Conservation (phyloP, 345 rosid genomes). For the Salix viminalis region DNA sequence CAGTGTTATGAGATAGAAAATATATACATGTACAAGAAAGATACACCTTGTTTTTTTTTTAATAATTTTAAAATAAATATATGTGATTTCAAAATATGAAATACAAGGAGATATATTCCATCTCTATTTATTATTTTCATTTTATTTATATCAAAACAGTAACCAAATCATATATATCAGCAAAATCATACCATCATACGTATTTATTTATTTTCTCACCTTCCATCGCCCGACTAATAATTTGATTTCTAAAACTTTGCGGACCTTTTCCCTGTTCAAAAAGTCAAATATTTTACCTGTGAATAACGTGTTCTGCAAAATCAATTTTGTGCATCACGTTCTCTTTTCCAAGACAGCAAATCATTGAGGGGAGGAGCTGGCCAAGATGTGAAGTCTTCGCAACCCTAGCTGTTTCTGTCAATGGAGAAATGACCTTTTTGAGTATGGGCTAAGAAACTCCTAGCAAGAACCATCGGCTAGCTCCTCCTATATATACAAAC, state of each 20-base stretch:
- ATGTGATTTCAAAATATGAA: too few species aligned
- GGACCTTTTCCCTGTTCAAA: not conserved
- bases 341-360: not conserved
- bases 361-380: not conserved
- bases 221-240: not conserved
- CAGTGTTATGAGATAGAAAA: too few species aligned
- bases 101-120: too few species aligned
- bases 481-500: slow-evolving; percentile 8
- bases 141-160: too few species aligned
- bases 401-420: not conserved
- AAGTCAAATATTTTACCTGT: not conserved
- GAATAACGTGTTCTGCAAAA: not conserved
- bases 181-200: not conserved
- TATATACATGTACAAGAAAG: too few species aligned
- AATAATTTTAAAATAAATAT: too few species aligned
- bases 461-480: not conserved
- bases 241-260: not conserved
- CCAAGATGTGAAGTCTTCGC: not conserved
- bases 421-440: not conserved
- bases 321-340: not conserved
- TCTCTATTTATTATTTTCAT: too few species aligned
- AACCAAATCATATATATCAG: not conserved
- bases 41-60: too few species aligned
- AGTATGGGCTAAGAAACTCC: slow-evolving; percentile 15
- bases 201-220: not conserved